phyloP scores from a whole-genome alignment of 2,329 filamentous ascomycete genomes.

The Cladosporium cucumerinum region DNA sequence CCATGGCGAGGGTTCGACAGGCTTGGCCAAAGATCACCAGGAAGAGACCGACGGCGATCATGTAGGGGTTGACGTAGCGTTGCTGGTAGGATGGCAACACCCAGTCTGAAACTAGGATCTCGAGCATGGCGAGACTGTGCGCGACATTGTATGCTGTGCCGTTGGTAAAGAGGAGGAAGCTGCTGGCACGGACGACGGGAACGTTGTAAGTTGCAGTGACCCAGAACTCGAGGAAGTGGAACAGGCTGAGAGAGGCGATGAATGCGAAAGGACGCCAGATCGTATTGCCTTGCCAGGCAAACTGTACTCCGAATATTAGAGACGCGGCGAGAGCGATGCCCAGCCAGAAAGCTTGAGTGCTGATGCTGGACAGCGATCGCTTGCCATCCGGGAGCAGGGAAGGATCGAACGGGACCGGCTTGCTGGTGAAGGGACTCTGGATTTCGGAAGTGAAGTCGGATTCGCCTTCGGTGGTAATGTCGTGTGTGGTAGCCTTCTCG shows the following conservation, averaged over 20 bases:
- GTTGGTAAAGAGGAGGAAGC: constrained; percentile 82
- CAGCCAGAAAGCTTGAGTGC: constrained; percentile 44
- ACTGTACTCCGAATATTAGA: constrained; percentile 25
- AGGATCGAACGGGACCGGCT: constrained; percentile 24
- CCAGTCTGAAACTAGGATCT: constrained; percentile 62
- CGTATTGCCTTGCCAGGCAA: constrained; percentile 23
- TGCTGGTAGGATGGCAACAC: constrained; percentile 52
- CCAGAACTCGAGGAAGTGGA: constrained; percentile 97
- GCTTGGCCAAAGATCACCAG: constrained; percentile 69
- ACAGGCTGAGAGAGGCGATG: constrained; percentile 65
- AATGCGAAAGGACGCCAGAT: constrained; percentile 63
- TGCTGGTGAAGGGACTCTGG: constrained; percentile 13
- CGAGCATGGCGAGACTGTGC: constrained; percentile 69
- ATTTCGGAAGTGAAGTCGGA: not conserved
- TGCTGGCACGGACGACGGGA: constrained; percentile 63
- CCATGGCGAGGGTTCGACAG: constrained; percentile 80
- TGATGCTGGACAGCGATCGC: constrained; percentile 47
- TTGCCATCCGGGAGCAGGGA: constrained; percentile 41
- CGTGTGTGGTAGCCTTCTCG: not conserved
- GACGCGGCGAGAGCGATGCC: constrained; percentile 39
- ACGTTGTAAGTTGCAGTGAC: constrained; percentile 84
- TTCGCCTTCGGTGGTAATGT: not conserved
- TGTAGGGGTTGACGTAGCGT: constrained; percentile 38
- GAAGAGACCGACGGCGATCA: constrained; percentile 55
- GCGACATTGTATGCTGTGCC: constrained; percentile 81